Evolutionary conservation across 2,329 filamentous ascomycete genomes (phyloP), one percentile per base, ranked within the genome.

Genomic region (Fusarium floridanum): DNA sequence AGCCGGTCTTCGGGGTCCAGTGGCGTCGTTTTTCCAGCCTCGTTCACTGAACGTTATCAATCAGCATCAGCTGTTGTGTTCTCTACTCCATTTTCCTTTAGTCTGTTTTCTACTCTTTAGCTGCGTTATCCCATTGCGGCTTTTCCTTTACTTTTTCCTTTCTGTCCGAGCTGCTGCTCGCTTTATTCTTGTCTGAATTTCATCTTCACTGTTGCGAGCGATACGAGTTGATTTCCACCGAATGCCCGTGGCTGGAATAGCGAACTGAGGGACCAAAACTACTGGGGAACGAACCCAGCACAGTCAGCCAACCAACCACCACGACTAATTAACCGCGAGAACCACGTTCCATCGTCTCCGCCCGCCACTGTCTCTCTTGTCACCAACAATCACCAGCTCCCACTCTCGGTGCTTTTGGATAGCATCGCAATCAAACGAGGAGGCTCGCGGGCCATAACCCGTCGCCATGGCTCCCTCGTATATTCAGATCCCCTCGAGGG

Each of bases 401-500:
- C 50, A 53, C 60, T 32, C 48, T 64, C 57, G 36, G 63, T 63
- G 41, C 59, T 67, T 41, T 45, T 73, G 72, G 66, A 75, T 72
- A 57, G 62, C 66, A 48, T n/a, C 53, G 48, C 43, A 67, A 95
- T 55, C 36, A 45, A 32, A 68, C 64, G 32, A 68, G 59, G 61
- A 75, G 73, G 70, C 73, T 69, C 67, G 64, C 55, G 70, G 73
- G 70, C 73, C 65, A 66, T 22, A 64, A 53, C 41, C 61, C 61
- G 36, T 74, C 50, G 67, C 64, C 66, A 91, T 91, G 89, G 88
- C 88, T 64, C 88, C 88, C 34, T 72, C 85, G 67, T 82, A 87
- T 68, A 87, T 88, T 71, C 81, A 84, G 67, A 82, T 90, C 67
- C 86, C 88, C 32, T 76, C 82, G 55, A 81, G 81, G 82, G 86